Percentiles rank a stretch among this genome's conserved stretches.
phyloP scores from a whole-genome alignment of 768 basidiomycete species.

The Phlebiopsis flavidoalba region DNA sequence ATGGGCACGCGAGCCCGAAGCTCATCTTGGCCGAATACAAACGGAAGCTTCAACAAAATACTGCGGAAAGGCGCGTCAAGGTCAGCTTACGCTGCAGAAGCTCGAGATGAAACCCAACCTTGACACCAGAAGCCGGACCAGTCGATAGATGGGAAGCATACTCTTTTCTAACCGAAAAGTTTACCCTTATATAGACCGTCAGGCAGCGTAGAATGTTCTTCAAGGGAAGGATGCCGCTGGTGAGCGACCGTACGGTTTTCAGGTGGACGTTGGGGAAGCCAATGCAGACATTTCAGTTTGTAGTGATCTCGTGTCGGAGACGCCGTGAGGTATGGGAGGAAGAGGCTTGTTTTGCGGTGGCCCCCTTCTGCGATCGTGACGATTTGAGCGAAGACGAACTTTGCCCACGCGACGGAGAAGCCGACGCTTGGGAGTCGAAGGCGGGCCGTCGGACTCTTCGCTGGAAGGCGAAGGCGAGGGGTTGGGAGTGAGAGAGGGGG shows the following conservation, averaged over 20 bases:
- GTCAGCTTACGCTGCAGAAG: not conserved
- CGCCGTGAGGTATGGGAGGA: slow-evolving; percentile 21
- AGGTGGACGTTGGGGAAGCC: slow-evolving; percentile 70
- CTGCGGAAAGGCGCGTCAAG: slow-evolving; percentile 28
- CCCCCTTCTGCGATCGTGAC: not conserved
- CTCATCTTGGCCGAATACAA: slow-evolving; percentile 56
- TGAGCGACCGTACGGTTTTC: slow-evolving; percentile 34
- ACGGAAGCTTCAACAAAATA: slow-evolving; percentile 74
- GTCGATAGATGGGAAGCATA: slow-evolving; percentile 60
- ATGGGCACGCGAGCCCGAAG: slow-evolving; percentile 59
- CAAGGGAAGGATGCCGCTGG: slow-evolving; percentile 40
- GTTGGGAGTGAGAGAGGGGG: slow-evolving; percentile 33
- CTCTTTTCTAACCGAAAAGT: slow-evolving; percentile 47
- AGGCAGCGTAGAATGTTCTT: slow-evolving; percentile 45
- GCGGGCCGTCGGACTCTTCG: slow-evolving; percentile 35
- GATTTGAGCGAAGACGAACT: slow-evolving; percentile 13
- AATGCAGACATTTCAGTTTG: slow-evolving; percentile 49
- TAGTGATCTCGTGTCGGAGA: slow-evolving; percentile 41
- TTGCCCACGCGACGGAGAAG: slow-evolving; percentile 30
- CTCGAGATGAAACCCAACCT: slow-evolving; percentile 38
- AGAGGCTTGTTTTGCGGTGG: slow-evolving; percentile 19
- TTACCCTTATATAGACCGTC: slow-evolving; percentile 65
- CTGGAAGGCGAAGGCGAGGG: slow-evolving; percentile 24
- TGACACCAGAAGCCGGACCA: slow-evolving; percentile 64
- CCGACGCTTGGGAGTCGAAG: slow-evolving; percentile 13